These are phyloP conservation scores for Rhodotorula toruloides DNA, from an alignment of 768 basidiomycete species.

Conservation along the genomic window DNA sequence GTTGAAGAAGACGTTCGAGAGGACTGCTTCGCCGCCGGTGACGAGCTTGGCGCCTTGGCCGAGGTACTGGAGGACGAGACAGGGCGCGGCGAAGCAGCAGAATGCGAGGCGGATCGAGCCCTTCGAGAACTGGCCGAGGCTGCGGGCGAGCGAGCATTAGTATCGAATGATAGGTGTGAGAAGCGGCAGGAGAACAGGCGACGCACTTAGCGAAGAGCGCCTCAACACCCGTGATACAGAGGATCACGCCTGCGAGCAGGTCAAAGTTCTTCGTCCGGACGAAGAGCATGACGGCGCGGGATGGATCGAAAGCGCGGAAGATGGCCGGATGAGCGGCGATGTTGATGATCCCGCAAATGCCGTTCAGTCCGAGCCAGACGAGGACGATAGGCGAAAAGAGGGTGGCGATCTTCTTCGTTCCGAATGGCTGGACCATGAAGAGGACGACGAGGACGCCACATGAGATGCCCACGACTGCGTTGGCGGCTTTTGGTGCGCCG, in stretches of 20 bases:
- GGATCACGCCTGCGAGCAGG: constrained; percentile 59
- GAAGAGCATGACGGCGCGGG: constrained; percentile 61
- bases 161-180: not conserved
- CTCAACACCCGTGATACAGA: constrained; percentile 66
- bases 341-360: constrained; percentile 31
- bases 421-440: constrained; percentile 60
- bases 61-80: constrained; percentile 61
- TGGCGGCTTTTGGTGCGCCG: constrained; percentile 53
- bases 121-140: constrained; percentile 65
- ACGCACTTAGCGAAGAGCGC: constrained; percentile 63
- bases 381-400: constrained; percentile 59
- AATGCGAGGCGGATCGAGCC: constrained; percentile 57
- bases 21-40: constrained; percentile 52
- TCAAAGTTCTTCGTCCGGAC: constrained; percentile 62
- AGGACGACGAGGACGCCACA: constrained; percentile 58
- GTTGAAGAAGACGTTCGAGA: constrained; percentile 60
- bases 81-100: constrained; percentile 56
- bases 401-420: constrained; percentile 55
- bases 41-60: constrained; percentile 66
- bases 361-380: constrained; percentile 55
- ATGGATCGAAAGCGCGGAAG: constrained; percentile 58
- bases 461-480: constrained; percentile 58
- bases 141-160: constrained; percentile 38
- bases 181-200: not conserved
- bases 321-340: constrained; percentile 13